phyloP scores from a whole-genome alignment of 352 stramenopile species.

The Globisporangium apiculatum region DNA sequence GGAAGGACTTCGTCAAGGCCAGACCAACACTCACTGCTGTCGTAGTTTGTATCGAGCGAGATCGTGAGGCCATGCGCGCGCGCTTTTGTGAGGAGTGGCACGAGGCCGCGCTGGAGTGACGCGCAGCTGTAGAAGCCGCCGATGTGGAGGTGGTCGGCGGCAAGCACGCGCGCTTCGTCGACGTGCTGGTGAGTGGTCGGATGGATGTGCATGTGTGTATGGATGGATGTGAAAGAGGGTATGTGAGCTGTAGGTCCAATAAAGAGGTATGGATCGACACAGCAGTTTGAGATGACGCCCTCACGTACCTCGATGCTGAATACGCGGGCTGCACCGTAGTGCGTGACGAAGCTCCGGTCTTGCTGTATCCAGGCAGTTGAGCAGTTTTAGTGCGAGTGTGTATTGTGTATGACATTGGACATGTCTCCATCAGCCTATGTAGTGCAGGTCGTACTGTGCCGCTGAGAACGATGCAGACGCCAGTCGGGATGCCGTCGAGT shows the following conservation, averaged over 20 bases:
- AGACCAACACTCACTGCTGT: constrained; percentile 56
- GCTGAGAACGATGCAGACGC: constrained; percentile 76
- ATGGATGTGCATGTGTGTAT: not conserved
- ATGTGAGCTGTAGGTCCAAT: not conserved
- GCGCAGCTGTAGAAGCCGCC: constrained; percentile 78
- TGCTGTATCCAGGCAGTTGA: constrained; percentile 18
- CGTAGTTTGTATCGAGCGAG: constrained; percentile 84
- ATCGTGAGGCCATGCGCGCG: constrained; percentile 58
- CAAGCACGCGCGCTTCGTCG: constrained; percentile 45
- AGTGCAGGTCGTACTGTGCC: constrained; percentile 25
- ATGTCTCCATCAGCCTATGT: too few relatives aligned
- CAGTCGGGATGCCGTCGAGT: constrained; percentile 37
- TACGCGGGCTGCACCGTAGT: constrained; percentile 63
- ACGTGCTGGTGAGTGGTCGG: constrained; percentile 33
- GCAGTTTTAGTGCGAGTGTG: not conserved
- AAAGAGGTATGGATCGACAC: not conserved
- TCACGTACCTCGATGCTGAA: constrained; percentile 49
- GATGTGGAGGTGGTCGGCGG: constrained; percentile 66
- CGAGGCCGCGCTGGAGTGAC: constrained; percentile 50
- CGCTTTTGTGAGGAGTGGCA: constrained; percentile 46
- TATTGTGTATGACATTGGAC: not conserved
- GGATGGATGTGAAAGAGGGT: not conserved
- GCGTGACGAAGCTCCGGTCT: constrained; percentile 78
- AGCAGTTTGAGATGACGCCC: too few relatives aligned
- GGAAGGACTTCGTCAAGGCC: constrained; percentile 52